Evolutionary conservation across 1,284 basidiomycete genomes (phyloP), one percentile per base, ranked within the genome.

Genomic region (Ustilago esculenta): DNA sequence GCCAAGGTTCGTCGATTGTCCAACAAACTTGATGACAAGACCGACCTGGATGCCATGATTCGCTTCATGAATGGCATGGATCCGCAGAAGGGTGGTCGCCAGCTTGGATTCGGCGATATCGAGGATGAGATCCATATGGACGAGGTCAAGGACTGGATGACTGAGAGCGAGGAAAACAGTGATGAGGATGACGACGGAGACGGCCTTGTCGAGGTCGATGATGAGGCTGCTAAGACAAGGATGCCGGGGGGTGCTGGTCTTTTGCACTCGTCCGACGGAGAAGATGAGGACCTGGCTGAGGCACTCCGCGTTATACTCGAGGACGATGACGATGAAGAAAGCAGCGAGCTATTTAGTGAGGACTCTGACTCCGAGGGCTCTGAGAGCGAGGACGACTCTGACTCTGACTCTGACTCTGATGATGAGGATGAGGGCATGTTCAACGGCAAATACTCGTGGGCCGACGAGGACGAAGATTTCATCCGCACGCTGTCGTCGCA

Each of bases 381-480:
- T 2, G 54, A 61, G 0, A 43, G 51, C 4, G 39, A 46, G 1
- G 68, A 58, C 9, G 39, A 49, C 9, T 69, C 56, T 11, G 67
- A 68, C 12, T 58, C 59, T 5, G 60, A 67, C 23, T 63, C 59
- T 27, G 47, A 63, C 14, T 57, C 51, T 4, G 48, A 43, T n/a
- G 65, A 72, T 30, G 64, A 75, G 1, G 77, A 79, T 18, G 63
- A 76, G 9, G 73, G 74, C 21, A 69, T 82, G 49, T 83, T 83
- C 57, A 63, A 68, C 33, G 82, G 82, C 43, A 78, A 81, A 35
- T 70, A 75, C 36, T 77, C 85, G 0, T 88, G 87, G 86, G 86
- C 85, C 1, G 88, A 89, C 40, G 79, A 86, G 23, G 88, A 91
- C 57, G 88, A 92, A 36, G 86, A 86, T 33, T 87, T 87, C 68